Evolutionary conservation across 1,284 basidiomycete genomes (phyloP).

Genomic region (Lentinula novae-zelandiae): DNA sequence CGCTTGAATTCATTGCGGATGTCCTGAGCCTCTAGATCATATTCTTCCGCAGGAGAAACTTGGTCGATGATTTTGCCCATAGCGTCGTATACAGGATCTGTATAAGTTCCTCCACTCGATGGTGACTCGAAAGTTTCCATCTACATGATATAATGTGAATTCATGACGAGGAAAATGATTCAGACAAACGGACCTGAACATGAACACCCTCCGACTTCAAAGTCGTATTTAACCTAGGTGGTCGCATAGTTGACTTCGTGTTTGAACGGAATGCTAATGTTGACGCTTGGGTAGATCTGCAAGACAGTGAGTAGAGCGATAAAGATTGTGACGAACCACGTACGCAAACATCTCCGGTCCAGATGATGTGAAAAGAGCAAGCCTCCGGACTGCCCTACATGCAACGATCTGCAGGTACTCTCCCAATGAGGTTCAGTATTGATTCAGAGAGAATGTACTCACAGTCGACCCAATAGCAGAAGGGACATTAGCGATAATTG

Average conservation of each 20-base stretch:
- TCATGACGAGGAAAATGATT: neutral
- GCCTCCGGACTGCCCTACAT: conserved; percentile 61
- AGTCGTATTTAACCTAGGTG: conserved; percentile 33
- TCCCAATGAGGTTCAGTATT: neutral
- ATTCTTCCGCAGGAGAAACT: conserved; percentile 32
- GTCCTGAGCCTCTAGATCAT: conserved; percentile 49
- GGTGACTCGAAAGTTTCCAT: conserved; percentile 54
- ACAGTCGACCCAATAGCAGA: conserved; percentile 64
- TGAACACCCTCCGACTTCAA: conserved; percentile 36
- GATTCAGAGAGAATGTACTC: neutral
- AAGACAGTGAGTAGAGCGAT: neutral
- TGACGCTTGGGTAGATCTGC: conserved; percentile 35
- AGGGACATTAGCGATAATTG: conserved; percentile 71
- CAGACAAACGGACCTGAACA: conserved; percentile 34
- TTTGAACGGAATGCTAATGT: conserved; percentile 39
- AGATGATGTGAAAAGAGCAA: conserved; percentile 52
- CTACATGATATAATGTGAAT: conserved; percentile 20
- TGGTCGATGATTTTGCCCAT: conserved; percentile 41
- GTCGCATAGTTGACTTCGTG: conserved; percentile 11
- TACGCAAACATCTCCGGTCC: conserved; percentile 55
- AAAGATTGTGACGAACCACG: conserved; percentile 21
- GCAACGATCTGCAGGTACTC: conserved; percentile 55
- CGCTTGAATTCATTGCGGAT: conserved; percentile 62
- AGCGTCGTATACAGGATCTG: conserved; percentile 43
- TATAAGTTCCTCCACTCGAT: conserved; percentile 26